Evolutionary conservation across 2,329 filamentous ascomycete genomes (phyloP).

Genomic region (Alternaria rosae): DNA sequence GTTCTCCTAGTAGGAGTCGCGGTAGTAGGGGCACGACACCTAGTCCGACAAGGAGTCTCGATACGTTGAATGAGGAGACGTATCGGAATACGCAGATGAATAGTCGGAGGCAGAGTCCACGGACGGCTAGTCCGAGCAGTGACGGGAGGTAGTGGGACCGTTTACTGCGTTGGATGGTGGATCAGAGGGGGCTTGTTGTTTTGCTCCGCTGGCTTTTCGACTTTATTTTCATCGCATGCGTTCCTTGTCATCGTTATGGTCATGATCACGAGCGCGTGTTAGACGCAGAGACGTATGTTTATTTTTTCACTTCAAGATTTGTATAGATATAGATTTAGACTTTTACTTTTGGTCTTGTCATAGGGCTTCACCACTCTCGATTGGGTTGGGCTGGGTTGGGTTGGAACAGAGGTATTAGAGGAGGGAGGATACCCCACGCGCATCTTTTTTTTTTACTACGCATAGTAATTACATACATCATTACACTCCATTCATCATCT

Average conservation of each 20-base stretch:
- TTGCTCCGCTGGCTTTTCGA: too few relatives aligned
- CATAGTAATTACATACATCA: not conserved
- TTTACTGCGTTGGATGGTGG: not conserved
- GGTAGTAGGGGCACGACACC: conserved; percentile 43
- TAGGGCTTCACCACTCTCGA: not conserved
- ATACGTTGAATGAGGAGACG: conserved; percentile 48
- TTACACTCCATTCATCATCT: not conserved
- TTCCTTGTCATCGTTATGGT: too few relatives aligned
- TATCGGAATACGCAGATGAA: conserved; percentile 48
- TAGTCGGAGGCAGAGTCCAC: conserved; percentile 33
- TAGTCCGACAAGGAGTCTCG: conserved; percentile 43
- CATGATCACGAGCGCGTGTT: not conserved
- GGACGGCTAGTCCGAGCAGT: conserved; percentile 25
- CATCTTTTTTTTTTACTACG: not conserved
- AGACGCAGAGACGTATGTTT: not conserved
- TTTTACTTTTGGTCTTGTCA: not conserved
- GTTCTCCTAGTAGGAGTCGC: conserved; percentile 46
- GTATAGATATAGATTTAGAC: not conserved
- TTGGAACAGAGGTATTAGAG: not conserved
- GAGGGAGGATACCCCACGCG: not conserved
- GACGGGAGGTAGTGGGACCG: conserved; percentile 32
- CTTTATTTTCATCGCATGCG: too few relatives aligned
- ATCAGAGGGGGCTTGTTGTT: not conserved
- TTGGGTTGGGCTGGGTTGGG: not conserved
- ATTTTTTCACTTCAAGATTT: not conserved